Conservation (phyloP, 208 protist genomes). For the Leishmania amazonensis region DNA sequence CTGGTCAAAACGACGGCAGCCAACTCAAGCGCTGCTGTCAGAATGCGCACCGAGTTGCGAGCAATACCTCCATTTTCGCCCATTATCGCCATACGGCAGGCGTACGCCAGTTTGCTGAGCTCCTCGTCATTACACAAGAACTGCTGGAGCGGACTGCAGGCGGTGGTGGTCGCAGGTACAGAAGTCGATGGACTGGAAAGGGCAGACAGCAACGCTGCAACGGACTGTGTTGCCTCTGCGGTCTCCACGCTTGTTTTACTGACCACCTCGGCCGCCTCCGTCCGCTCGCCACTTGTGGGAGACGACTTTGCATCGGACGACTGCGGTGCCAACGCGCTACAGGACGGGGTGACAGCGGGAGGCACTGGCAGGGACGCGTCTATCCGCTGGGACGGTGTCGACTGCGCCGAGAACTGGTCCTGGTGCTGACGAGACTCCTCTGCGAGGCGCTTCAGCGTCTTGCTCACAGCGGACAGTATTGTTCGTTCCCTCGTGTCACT, state of each 20-base stretch:
- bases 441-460: constrained; percentile 29
- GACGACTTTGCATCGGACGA: background rate
- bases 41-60: constrained; percentile 36
- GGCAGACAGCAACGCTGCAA: background rate
- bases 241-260: background rate
- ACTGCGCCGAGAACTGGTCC: constrained; percentile 2
- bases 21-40: constrained; percentile 58
- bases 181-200: background rate
- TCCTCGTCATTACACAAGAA: constrained; percentile 36
- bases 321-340: background rate
- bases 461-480: constrained; percentile 37
- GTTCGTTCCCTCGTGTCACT: constrained; percentile 40
- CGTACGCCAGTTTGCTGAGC: constrained; percentile 56
- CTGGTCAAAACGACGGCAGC: constrained; percentile 56
- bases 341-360: background rate
- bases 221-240: background rate
- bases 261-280: background rate
- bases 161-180: background rate
- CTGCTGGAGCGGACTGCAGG: constrained; percentile 18
- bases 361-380: background rate
- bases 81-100: constrained; percentile 42
- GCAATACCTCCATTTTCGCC: constrained; percentile 37
- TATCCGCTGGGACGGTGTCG: constrained; percentile 4
- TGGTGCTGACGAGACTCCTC: constrained; percentile 23
- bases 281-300: background rate